Evolutionary conservation across 495 filamentous ascomycete genomes (phyloP).

Genomic region (Platismatia glauca): DNA sequence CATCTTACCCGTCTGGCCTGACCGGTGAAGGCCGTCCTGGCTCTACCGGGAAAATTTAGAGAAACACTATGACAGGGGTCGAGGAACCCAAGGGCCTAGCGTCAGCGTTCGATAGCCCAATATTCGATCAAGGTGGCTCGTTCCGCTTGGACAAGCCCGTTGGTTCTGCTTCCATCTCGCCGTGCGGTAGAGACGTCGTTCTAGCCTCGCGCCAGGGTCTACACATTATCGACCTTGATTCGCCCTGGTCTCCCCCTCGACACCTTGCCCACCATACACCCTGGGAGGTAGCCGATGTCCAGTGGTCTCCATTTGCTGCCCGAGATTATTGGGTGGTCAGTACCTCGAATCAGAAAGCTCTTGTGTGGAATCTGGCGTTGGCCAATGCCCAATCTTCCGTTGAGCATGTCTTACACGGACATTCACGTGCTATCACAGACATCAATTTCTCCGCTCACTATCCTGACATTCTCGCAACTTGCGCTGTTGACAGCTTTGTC

Average conservation of each 20-base stretch:
- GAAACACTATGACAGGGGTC: neutral
- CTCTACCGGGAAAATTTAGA: neutral
- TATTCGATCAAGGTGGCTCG: slow-evolving; percentile 74
- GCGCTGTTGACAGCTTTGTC: slow-evolving; percentile 86
- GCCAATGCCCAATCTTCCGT: slow-evolving; percentile 63
- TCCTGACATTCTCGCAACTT: slow-evolving; percentile 81
- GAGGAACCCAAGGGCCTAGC: slow-evolving; percentile 25
- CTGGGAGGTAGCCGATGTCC: slow-evolving; percentile 97
- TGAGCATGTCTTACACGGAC: slow-evolving; percentile 82
- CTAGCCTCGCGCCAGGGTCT: slow-evolving; percentile 81
- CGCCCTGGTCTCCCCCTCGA: slow-evolving; percentile 77
- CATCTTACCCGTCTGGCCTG: neutral
- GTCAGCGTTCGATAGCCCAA: slow-evolving; percentile 76
- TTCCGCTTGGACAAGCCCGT: slow-evolving; percentile 75
- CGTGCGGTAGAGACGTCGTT: slow-evolving; percentile 85
- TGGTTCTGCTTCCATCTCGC: slow-evolving; percentile 77
- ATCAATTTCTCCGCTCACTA: slow-evolving; percentile 95
- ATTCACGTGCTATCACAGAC: slow-evolving; percentile 86
- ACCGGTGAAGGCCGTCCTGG: neutral
- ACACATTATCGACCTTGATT: slow-evolving; percentile 89
- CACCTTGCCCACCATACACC: slow-evolving; percentile 77
- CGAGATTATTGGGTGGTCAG: slow-evolving; percentile 90
- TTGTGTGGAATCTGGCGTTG: slow-evolving; percentile 89
- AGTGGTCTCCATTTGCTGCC: slow-evolving; percentile 90
- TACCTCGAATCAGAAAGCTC: slow-evolving; percentile 87